Evolutionary conservation across 768 basidiomycete genomes (phyloP), one percentile per base, ranked within the genome.

Genomic region (Kwoniella pini): DNA sequence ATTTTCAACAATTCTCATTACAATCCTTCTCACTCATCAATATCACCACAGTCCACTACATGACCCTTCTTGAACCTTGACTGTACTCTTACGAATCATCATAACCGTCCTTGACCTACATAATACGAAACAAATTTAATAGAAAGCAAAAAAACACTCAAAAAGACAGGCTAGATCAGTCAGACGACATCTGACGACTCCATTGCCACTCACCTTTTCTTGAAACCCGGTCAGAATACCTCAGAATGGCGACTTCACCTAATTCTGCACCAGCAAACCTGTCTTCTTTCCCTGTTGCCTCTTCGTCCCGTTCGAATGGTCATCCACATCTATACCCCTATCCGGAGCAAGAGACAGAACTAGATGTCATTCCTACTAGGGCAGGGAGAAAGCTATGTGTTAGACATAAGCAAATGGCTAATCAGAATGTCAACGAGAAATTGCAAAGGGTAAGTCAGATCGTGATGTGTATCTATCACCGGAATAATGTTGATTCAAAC

Each of bases 371-470:
- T 17, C 68, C 72, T 19, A 68, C 66, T 19, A 30, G 67, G 45
- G 70, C 58, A 17, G 74, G 76, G 2, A 81, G 90, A 46, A 95
- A 91, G 80, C 83, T 96, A 17, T 97, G 94, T 75, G 87, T 93
- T 4, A 81, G 94, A 30, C 95, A 98, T 79, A 90, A 94, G 80
- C 84, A 94, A 46, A 98, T 95, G 87, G 95, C 95, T 4, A 92
- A 98, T 81, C 87, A 95, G 79, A 91, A 91, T 13, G 93, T 89
- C 22, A 96, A 90, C 77, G 81, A 90, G 62, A 92, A 88, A 81
- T 83, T 98, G 6, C 95, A 97, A 78, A 86, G 88, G 82, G 94
- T 91, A 63, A 70, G 85, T 79, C 24, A 17, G 5, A 9, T 42
- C 11, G 40, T 6, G 7, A 42, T 19, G 11, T 6, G 6, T 5